These are phyloP conservation scores for Amniculicola lignicola DNA, from an alignment of 495 filamentous ascomycete species.

Conservation along the genomic window DNA sequence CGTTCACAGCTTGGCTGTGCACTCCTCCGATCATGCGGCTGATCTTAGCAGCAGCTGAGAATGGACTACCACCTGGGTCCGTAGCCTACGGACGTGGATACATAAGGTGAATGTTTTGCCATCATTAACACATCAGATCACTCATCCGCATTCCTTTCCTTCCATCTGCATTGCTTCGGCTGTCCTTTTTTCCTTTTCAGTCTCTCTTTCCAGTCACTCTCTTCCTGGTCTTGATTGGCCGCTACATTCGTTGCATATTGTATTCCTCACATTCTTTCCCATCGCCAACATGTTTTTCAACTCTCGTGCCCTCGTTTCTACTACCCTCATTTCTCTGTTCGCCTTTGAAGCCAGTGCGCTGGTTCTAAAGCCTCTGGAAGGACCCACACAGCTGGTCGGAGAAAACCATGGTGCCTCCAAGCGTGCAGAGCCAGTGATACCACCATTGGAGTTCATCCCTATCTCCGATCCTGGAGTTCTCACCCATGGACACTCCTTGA, in stretches of 20 bases:
- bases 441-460: constrained; percentile 6
- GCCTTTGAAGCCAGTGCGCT: constrained; percentile 1
- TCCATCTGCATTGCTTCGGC: background rate
- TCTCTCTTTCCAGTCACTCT: constrained; percentile 2
- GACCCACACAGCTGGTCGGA: background rate
- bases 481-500: constrained; percentile 6
- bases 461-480: constrained; percentile 2
- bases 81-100: too few species aligned
- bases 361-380: constrained; percentile 3
- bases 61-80: too few species aligned
- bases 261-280: background rate
- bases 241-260: constrained; percentile 1
- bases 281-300: constrained; percentile 10
- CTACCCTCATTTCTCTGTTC: background rate
- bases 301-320: background rate
- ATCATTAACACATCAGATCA: too few species aligned
- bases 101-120: too few species aligned
- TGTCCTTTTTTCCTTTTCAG: background rate
- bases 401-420: too few species aligned
- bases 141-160: too few species aligned
- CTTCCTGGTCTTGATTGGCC: background rate
- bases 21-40: too few species aligned
- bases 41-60: too few species aligned
- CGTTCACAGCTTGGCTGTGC: background rate
- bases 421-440: background rate